Conservation (phyloP, 257 asterid genomes). For the Marsdenia floribunda region DNA sequence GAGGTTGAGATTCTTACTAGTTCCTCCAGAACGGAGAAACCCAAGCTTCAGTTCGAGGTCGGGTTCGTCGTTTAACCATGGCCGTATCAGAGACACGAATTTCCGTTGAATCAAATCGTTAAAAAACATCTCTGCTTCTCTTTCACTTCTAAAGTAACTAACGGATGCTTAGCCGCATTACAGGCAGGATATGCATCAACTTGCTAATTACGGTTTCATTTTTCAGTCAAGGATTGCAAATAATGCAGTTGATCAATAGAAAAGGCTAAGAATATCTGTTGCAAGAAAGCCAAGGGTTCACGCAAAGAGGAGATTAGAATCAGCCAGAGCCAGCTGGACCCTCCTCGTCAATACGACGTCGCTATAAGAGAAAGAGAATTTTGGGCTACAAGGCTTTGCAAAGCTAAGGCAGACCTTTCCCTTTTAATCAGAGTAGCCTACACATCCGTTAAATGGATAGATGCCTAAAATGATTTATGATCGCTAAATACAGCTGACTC, state of each 20-base stretch:
- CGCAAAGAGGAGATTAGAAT: slow-evolving; percentile 1
- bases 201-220: not conserved
- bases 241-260: not conserved
- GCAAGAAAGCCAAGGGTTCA: not conserved
- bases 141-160: not conserved
- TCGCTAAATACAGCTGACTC: too few species aligned
- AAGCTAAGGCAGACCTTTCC: too few species aligned
- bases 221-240: not conserved
- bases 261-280: not conserved
- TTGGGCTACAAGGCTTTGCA: not conserved
- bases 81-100: slow-evolving; percentile 52
- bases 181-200: not conserved
- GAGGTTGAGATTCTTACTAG: slow-evolving; percentile 41
- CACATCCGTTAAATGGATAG: too few species aligned
- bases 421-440: too few species aligned
- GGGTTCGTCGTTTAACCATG: slow-evolving; percentile 64
- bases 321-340: not conserved
- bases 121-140: slow-evolving; percentile 40
- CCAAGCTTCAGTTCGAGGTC: slow-evolving; percentile 64
- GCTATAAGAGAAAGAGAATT: not conserved
- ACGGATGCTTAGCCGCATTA: slow-evolving; percentile 22
- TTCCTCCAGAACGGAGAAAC: slow-evolving; percentile 52
- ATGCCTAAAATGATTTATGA: too few species aligned
- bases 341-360: not conserved
- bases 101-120: slow-evolving; percentile 44